Base-by-base conservation (phyloP, 805 yeast species). In the Candida glaebosa region DNA sequence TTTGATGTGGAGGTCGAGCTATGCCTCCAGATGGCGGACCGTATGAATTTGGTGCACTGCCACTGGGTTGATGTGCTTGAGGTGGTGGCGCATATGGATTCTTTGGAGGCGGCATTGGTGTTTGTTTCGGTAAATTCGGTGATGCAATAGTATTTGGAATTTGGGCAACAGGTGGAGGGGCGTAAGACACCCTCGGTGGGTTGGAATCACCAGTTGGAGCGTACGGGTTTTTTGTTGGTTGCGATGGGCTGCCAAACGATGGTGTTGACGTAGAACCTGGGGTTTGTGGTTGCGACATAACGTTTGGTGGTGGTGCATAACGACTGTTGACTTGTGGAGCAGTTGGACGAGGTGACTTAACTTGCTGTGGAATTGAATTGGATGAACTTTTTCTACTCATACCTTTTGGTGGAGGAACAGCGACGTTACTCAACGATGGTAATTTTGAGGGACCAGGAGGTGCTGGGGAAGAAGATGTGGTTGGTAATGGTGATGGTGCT, bases 291-390 rank as follows among this genome's bases (percentile, higher is more conserved):
- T 24, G 18, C 15, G 14, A 24, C 22, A 24, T 8, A 5, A 18
- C 16, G n/a, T n/a, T n/a, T 12, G 52, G 46, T 37, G 60, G 63
- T 7, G 65, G 70, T 7, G 68, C 69, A 50, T 69, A 70, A 41
- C 67, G 64, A 37, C 31, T 57, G 42, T 49, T 56, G 20, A 56
- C 46, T 31, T 53, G 58, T 17, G 58, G 53, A 2, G 54, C 52
- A 10, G 50, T 43, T 30, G 56, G 57, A 30, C 57, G 43, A 15
- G 53, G 53, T 8, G 57, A 45, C 8, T 14, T 35, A 16, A 42
- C 25, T 17, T 22, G 32, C 6, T 39, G 19, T 10, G 54, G 48
- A 20, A 51, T 40, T 2, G 59, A 48, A 5, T 58, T 45, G 30
- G 44, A 51, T 3, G 65, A 57, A 18, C 56, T 46, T 15, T 52